phyloP scores from a whole-genome alignment of 1,284 basidiomycete genomes.

The Volvariella surrecta region DNA sequence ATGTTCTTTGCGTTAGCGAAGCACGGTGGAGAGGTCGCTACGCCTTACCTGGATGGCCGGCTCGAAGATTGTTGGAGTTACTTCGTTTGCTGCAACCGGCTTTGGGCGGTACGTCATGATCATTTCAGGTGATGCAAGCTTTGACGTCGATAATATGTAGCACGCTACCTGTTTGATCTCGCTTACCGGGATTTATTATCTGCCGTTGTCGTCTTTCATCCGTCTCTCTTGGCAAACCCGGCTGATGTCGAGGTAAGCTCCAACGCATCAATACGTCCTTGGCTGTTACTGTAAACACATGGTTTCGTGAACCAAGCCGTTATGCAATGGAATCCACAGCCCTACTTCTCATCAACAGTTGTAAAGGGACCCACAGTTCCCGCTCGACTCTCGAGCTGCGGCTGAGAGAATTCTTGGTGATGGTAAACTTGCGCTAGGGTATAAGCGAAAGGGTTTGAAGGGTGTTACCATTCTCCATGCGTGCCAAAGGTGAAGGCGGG shows the following conservation, averaged over 20 bases:
- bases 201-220: constrained; percentile 54
- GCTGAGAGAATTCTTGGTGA: constrained; percentile 50
- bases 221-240: constrained; percentile 56
- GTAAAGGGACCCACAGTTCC: constrained; percentile 46
- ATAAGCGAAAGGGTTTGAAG: constrained; percentile 48
- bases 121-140: background rate
- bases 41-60: constrained; percentile 46
- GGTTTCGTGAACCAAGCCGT: constrained; percentile 26
- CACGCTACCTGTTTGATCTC: constrained; percentile 57
- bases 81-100: constrained; percentile 49
- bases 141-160: constrained; percentile 17
- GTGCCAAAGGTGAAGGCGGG: constrained; percentile 41
- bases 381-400: constrained; percentile 32
- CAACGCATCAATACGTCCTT: background rate
- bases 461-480: constrained; percentile 40
- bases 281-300: background rate
- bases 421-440: constrained; percentile 33
- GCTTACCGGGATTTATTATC: constrained; percentile 52
- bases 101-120: constrained; percentile 48
- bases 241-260: constrained; percentile 47
- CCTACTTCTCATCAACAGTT: constrained; percentile 58
- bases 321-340: constrained; percentile 36
- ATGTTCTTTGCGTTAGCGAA: constrained; percentile 36
- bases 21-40: constrained; percentile 38
- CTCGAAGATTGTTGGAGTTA: constrained; percentile 52